Evolutionary conservation across 1,139 yeast genomes (phyloP), one percentile per base, ranked within the genome.

Genomic region (Scheffersomyces insectosa): DNA sequence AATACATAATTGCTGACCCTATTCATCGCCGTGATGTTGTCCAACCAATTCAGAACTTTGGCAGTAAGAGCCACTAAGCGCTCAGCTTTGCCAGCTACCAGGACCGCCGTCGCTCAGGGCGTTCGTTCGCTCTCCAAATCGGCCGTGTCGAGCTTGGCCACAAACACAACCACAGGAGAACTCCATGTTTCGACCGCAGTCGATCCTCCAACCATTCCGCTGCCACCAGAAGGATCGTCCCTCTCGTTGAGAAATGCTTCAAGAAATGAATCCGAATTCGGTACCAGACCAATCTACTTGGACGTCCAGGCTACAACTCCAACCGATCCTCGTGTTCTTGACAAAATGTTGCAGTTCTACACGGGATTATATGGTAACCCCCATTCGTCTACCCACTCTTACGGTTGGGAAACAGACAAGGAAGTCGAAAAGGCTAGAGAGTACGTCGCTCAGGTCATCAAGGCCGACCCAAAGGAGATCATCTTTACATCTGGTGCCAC

Each of bases 241-340:
- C 57, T 79, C 33, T 51, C 71, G n/a, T 62, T 80, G 49, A 69
- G 70, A 49, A 70, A 64, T 40, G 77, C 80, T 33, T 61, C 67
- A 36, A 65, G 82, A 46, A 81, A 76, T 55, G 74, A 72, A 30
- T 44, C 51, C 25, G 50, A 65, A 47, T 74, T 63, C 56, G 95
- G 93, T 42, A 75, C 85, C 10, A 79, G 97, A 56, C 97, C 98
- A 4, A 91, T 91, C 48, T 91, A 91, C 65, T 72, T 91, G 61
- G 98, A 91, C 61, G 89, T 90, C 79, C 98, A 91, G 65, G 98
- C 99, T 27, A 93, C 99, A 0, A 93, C 99, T 0, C 99, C 98
- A 12, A 88, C 95, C 3, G 99, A 93, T 62, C 99, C 99, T 31
- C 78, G 99, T 47, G 99, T 93, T 5, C 71, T 95, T 56, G 99